Conservation (phyloP, 306 rosid genomes). For the Sicyos edulis region DNA sequence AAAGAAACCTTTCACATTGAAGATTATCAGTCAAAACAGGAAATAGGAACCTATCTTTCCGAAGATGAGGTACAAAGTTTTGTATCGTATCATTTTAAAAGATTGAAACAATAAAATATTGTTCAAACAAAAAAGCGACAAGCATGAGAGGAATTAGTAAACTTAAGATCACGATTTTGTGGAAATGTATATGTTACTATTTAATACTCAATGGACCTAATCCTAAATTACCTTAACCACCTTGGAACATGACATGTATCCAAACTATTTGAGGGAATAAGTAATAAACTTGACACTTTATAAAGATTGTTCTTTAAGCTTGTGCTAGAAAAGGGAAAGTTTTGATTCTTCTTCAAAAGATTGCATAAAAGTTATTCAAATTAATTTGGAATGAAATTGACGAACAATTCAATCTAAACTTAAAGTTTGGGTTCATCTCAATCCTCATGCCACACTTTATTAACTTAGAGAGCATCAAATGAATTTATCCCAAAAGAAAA, state of each 20-base stretch:
- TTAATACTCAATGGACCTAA: too few species aligned
- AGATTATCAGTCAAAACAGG: too few species aligned
- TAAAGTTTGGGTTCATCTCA: neutral
- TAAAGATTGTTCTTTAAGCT: neutral
- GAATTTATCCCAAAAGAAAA: neutral
- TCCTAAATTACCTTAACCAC: too few species aligned
- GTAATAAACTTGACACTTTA: neutral
- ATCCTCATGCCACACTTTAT: neutral
- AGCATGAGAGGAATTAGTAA: neutral
- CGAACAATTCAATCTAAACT: neutral
- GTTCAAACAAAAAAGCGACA: neutral
- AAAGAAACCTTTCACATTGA: too few species aligned
- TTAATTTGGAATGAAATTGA: neutral
- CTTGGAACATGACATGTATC: too few species aligned
- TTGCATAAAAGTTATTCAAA: neutral
- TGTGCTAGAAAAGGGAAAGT: neutral
- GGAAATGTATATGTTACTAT: too few species aligned
- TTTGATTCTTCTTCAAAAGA: neutral
- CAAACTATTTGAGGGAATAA: neutral
- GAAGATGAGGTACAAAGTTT: neutral
- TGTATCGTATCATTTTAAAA: too few species aligned
- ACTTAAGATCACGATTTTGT: neutral
- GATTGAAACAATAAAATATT: too few species aligned
- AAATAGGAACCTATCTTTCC: neutral
- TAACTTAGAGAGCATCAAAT: neutral